These are phyloP conservation scores for Suzukiozyma palmioleophila DNA, from an alignment of 1,139 yeast genomes.

Conservation along the genomic window DNA sequence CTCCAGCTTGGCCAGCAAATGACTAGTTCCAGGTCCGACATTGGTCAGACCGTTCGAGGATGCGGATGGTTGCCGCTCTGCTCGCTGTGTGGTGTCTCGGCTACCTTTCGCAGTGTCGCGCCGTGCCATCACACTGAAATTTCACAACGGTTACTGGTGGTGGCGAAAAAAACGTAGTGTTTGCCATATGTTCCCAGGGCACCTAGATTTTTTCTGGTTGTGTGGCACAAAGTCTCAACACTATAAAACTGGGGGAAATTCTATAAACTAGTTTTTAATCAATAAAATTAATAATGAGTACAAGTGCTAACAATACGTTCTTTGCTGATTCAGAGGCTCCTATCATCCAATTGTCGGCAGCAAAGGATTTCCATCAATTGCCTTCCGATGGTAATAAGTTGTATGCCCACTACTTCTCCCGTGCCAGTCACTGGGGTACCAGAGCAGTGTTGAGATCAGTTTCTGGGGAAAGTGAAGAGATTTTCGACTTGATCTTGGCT, in stretches of 20 bases:
- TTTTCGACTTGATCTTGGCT: slow-evolving; percentile 61
- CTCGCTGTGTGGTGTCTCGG: too few species aligned
- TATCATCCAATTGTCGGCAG: slow-evolving; percentile 38
- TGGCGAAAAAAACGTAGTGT: background rate
- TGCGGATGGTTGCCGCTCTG: too few species aligned
- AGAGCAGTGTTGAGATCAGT: slow-evolving; percentile 77
- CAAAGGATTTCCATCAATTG: slow-evolving; percentile 40
- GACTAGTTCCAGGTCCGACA: too few species aligned
- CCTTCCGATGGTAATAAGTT: slow-evolving; percentile 35
- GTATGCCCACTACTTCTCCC: slow-evolving; percentile 79
- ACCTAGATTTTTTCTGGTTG: slow-evolving; percentile 2
- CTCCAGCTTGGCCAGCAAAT: background rate
- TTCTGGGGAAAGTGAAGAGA: slow-evolving; percentile 75
- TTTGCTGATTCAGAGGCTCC: slow-evolving; percentile 44
- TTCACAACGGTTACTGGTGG: too few species aligned
- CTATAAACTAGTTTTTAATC: slow-evolving; percentile 15
- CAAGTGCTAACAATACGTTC: slow-evolving; percentile 11
- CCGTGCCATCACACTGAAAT: too few species aligned
- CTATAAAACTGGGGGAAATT: slow-evolving; percentile 15
- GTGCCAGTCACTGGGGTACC: slow-evolving; percentile 81
- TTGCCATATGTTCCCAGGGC: background rate
- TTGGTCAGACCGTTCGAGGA: too few species aligned
- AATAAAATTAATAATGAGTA: slow-evolving; percentile 9
- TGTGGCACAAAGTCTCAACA: slow-evolving; percentile 3
- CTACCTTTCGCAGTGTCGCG: too few species aligned